Evolutionary conservation across 108 stramenopile species (phyloP).

Genomic region (Mayamaea pseudoterrestris): DNA sequence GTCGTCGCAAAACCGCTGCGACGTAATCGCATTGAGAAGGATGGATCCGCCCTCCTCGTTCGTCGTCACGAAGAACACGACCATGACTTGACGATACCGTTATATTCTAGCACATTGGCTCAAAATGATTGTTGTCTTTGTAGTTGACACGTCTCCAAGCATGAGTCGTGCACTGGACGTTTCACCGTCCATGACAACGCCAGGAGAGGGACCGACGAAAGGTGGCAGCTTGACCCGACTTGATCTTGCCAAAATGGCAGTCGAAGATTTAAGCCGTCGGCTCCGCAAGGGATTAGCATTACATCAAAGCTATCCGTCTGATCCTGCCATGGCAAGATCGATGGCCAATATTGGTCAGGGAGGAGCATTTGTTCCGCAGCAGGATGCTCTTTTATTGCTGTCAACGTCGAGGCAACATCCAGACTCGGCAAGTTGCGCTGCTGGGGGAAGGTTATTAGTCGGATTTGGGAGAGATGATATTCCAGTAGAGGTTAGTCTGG

Average conservation of each 20-base stretch:
- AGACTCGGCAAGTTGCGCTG: conserved; percentile 45
- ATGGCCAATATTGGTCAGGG: conserved; percentile 18
- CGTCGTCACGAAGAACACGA: too few species aligned
- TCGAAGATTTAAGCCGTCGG: conserved; percentile 44
- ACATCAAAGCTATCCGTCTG: conserved; percentile 37
- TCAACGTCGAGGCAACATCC: conserved; percentile 48
- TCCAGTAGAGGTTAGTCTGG: too few species aligned
- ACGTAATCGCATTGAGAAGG: too few species aligned
- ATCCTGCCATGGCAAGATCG: conserved; percentile 24
- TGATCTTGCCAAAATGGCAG: conserved; percentile 72
- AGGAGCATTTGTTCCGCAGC: too few species aligned
- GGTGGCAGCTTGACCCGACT: conserved; percentile 50
- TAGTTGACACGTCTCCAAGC: conserved; percentile 68
- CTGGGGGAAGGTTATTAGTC: conserved; percentile 58
- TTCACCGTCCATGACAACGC: conserved; percentile 10
- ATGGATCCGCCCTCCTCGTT: too few species aligned
- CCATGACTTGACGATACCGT: too few species aligned
- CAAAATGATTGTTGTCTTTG: conserved; percentile 72
- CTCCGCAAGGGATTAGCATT: conserved; percentile 45
- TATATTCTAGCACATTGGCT: too few species aligned
- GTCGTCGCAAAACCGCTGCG: too few species aligned
- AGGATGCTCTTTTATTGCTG: conserved; percentile 50
- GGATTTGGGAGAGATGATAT: conserved; percentile 53
- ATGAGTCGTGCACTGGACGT: too few species aligned
- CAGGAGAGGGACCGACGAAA: not conserved